Evolutionary conservation across 805 yeast genomes (phyloP), one percentile per base, ranked within the genome.

Genomic region (Nakazawaea pomicola): DNA sequence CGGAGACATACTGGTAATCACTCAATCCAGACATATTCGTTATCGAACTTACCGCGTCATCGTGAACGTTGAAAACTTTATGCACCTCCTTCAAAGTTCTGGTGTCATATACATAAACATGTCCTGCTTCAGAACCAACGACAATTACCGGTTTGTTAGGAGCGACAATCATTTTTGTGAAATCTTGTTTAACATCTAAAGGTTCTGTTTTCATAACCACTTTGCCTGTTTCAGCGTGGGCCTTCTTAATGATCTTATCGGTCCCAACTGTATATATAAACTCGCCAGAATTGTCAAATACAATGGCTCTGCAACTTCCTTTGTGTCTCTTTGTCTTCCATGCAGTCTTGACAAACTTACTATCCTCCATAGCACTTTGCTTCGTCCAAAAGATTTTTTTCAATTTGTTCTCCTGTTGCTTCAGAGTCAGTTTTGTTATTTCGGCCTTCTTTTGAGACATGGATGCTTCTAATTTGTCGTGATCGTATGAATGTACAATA

Each of bases 261-360:
- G 84, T 73, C 0, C 98, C 98, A 15, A 80, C 77, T 0, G 95
- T 71, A 52, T 68, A 85, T 0, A 89, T 40, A 42, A 60, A 59
- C 23, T 72, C 70, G 2, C 88, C 88, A 1, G 72, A 65, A 28
- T 78, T 75, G 45, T 80, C 85, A 57, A 87, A 80, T 6, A 76
- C 64, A 2, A 86, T 64, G 4, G 83, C 76, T 32, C 99, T 65
- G 46, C 95, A 87, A 48, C 95, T 82, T 1, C 88, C 90, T 58
- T 88, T 89, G 56, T 91, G 98, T 56, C 98, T 74, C 53, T 77
- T 85, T 0, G 97, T 90, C 41, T 82, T 76, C 99, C 99, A 91
- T 1, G 60, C 42, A 20, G 72, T 53, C 4, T 61, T 55, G 4
- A 68, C 54, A 15, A 65, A 38, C 15, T 40, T 45, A 8, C 44